A percentile compares a stretch with the other conserved stretches of the same genome.
These are phyloP conservation scores for Cyberlindnera xishuangbannaensis DNA, from an alignment of 805 yeast species.

Conservation along the genomic window DNA sequence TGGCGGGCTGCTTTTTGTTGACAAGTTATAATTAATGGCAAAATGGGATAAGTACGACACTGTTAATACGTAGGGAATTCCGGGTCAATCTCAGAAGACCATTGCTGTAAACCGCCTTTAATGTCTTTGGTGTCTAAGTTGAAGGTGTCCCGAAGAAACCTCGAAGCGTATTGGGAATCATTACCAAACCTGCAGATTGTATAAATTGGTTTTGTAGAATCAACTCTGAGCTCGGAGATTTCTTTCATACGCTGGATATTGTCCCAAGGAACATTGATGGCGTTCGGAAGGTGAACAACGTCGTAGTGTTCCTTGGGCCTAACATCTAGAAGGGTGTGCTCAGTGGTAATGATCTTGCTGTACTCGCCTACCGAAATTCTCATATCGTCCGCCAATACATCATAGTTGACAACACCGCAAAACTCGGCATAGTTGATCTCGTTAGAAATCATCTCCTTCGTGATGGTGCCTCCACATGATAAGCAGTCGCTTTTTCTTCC, in stretches of 20 bases:
- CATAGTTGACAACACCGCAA: conserved; percentile 57
- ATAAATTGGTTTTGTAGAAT: conserved; percentile 34
- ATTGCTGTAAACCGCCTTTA: conserved; percentile 68
- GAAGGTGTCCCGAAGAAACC: conserved; percentile 43
- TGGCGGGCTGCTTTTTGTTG: conserved; percentile 41
- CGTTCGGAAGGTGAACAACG: conserved; percentile 53
- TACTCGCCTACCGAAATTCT: conserved; percentile 43
- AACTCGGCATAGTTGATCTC: conserved; percentile 60
- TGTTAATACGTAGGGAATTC: conserved; percentile 59
- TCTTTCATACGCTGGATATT: conserved; percentile 33
- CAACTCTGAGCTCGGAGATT: conserved; percentile 26
- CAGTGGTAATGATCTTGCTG: conserved; percentile 12
- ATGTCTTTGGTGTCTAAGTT: conserved; percentile 57
- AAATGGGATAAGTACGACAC: background rate
- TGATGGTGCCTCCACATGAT: conserved; percentile 52
- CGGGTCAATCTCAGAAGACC: conserved; percentile 62
- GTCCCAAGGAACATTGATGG: conserved; percentile 61
- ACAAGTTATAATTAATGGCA: conserved; percentile 4
- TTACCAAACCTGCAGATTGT: conserved; percentile 86
- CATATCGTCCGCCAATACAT: conserved; percentile 38
- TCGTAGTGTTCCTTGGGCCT: conserved; percentile 73
- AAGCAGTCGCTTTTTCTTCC: conserved; percentile 52
- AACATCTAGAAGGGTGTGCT: conserved; percentile 58
- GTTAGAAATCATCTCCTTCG: conserved; percentile 38
- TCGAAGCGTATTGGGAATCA: conserved; percentile 79